Conservation (phyloP, 2,329 filamentous ascomycete species). For the Pseudopyricularia javanii region DNA sequence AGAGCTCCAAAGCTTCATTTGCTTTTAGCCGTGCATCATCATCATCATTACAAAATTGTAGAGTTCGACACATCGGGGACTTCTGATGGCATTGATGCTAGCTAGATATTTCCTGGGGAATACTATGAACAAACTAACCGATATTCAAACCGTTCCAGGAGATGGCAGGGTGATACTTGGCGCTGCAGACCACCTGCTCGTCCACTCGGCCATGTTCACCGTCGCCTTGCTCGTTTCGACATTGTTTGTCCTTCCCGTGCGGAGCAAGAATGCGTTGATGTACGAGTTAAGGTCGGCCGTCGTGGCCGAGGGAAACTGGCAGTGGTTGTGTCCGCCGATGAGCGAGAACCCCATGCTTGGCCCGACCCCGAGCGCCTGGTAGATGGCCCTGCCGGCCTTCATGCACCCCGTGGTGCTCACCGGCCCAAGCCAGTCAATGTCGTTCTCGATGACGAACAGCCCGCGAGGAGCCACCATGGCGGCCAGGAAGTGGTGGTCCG, state of each 20-base stretch:
- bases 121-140: no score
- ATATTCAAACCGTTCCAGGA: neutral
- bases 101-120: no score
- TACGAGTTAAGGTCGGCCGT: conserved; percentile 24
- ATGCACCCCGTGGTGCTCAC: conserved; percentile 40
- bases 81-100: no score
- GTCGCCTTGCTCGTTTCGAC: conserved; percentile 18
- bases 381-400: conserved; percentile 35
- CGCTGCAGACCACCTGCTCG: conserved; percentile 17
- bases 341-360: conserved; percentile 42
- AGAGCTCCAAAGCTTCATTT: neutral
- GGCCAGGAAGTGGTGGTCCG: conserved; percentile 42
- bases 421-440: conserved; percentile 41
- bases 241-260: conserved; percentile 14
- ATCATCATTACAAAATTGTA: neutral
- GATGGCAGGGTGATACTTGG: conserved; percentile 4
- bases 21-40: neutral
- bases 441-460: conserved; percentile 40
- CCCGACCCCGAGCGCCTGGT: conserved; percentile 33
- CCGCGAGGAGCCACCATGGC: conserved; percentile 40
- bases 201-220: conserved; percentile 21
- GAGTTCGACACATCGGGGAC: no score
- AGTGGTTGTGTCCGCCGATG: conserved; percentile 36
- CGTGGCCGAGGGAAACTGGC: conserved; percentile 36
- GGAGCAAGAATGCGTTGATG: conserved; percentile 36